These are phyloP conservation scores for Marchantia paleacea DNA, from an alignment of 225 moss, liverwort and hornwort genomes.

Conservation along the genomic window DNA sequence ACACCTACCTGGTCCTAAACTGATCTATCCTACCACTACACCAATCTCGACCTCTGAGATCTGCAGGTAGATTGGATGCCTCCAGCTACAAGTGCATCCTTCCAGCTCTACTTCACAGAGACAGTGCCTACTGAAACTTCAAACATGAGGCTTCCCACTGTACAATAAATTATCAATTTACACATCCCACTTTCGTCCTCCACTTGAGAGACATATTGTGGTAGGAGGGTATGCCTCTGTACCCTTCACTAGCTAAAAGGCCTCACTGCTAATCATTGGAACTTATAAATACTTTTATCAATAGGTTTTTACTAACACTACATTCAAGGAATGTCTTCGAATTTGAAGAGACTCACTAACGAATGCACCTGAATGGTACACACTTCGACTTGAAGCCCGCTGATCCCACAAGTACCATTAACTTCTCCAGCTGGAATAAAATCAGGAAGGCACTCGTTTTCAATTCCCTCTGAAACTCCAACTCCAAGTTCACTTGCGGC, in stretches of 20 bases:
- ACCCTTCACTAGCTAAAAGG: background rate
- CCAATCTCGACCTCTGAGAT: background rate
- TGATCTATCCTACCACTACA: background rate
- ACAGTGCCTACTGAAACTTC: background rate
- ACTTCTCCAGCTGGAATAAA: background rate
- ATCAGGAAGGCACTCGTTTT: background rate
- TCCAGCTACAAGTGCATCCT: background rate
- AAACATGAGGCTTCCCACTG: slow-evolving; percentile 2
- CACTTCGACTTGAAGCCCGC: background rate
- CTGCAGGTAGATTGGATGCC: background rate
- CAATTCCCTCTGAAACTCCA: background rate
- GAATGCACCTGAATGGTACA: background rate
- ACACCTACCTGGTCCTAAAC: background rate
- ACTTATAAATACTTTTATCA: background rate
- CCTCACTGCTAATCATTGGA: background rate
- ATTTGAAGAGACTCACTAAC: background rate
- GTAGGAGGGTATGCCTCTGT: slow-evolving; percentile 1
- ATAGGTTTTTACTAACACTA: background rate
- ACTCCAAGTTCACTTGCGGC: background rate
- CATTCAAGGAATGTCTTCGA: background rate
- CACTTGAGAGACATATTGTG: background rate
- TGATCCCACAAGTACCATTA: background rate
- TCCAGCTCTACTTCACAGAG: background rate
- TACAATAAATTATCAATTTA: slow-evolving; percentile 7
- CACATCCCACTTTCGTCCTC: slow-evolving; percentile 1